A percentile compares a stretch with the other conserved stretches of the same genome.
These are phyloP conservation scores for Kitagawia praeruptora DNA, from an alignment of 129 eudicot genomes.

Conservation along the genomic window DNA sequence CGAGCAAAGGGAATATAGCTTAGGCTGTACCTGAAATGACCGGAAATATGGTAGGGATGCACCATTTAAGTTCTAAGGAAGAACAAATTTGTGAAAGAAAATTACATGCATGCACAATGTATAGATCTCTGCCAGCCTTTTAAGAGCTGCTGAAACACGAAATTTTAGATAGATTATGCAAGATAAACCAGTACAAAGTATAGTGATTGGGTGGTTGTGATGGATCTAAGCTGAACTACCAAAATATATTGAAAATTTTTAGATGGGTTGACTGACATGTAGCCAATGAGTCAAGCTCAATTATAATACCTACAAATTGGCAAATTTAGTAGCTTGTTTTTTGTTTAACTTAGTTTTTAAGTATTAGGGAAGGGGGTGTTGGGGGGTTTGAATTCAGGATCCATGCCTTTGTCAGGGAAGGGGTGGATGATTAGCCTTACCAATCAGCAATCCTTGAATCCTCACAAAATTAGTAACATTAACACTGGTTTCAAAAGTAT, in stretches of 20 bases:
- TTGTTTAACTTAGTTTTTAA: too few species aligned
- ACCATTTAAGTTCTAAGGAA: neutral
- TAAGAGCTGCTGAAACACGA: neutral
- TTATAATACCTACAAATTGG: neutral
- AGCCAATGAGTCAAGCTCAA: neutral
- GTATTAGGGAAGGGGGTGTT: neutral
- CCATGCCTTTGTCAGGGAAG: neutral
- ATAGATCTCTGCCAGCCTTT: neutral
- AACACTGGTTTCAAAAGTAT: neutral
- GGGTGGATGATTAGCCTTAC: neutral
- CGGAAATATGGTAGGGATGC: slow-evolving; percentile 5
- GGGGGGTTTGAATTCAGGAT: neutral
- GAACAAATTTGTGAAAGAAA: neutral
- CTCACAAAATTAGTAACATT: neutral
- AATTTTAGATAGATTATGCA: neutral
- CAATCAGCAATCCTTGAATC: neutral
- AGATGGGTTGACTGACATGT: neutral
- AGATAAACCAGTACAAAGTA: neutral
- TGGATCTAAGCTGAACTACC: neutral
- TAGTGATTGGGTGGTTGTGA: neutral
- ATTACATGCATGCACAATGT: neutral
- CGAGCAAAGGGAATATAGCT: slow-evolving; percentile 95
- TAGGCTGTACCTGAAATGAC: slow-evolving; percentile 80
- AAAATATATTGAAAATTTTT: neutral
- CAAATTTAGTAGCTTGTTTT: neutral